These are phyloP conservation scores for Trichodelitschia bisporula DNA, from an alignment of 495 filamentous ascomycete genomes.

Conservation along the genomic window DNA sequence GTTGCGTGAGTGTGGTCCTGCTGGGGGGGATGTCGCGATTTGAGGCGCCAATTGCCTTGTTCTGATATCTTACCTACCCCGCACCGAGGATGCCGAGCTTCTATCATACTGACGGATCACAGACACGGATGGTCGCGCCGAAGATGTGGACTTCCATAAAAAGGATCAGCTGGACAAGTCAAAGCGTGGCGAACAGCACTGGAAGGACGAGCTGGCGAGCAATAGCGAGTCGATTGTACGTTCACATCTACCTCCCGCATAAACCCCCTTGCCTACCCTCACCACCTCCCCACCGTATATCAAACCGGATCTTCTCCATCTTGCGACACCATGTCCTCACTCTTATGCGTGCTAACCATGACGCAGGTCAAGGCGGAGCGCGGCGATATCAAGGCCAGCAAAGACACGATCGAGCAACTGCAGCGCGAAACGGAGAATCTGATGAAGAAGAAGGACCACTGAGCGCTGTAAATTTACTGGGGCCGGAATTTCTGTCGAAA, in stretches of 20 bases:
- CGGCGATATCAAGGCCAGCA: conserved; percentile 21
- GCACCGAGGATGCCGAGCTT: no score
- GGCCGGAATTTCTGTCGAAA: no score
- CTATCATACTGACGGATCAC: no score
- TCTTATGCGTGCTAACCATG: not conserved
- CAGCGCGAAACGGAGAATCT: conserved; percentile 25
- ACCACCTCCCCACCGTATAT: not conserved
- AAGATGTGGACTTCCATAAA: conserved; percentile 44
- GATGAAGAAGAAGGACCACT: not conserved
- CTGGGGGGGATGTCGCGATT: no score
- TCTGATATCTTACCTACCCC: no score
- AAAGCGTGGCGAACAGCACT: conserved; percentile 52
- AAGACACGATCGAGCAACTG: conserved; percentile 23
- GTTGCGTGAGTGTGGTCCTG: no score
- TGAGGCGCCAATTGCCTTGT: no score
- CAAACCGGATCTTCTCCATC: not conserved
- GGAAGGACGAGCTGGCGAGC: conserved; percentile 58
- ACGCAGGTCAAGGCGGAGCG: conserved; percentile 39
- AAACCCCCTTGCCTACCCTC: not conserved
- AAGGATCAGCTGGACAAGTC: conserved; percentile 40
- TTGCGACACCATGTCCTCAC: conserved; percentile 7
- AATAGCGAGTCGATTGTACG: conserved; percentile 58
- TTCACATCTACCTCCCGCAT: conserved; percentile 2
- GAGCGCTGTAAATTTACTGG: no score
- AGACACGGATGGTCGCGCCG: conserved; percentile 11